Conservation (phyloP, 2,329 filamentous ascomycete species). For the Nigrograna mackinnonii region DNA sequence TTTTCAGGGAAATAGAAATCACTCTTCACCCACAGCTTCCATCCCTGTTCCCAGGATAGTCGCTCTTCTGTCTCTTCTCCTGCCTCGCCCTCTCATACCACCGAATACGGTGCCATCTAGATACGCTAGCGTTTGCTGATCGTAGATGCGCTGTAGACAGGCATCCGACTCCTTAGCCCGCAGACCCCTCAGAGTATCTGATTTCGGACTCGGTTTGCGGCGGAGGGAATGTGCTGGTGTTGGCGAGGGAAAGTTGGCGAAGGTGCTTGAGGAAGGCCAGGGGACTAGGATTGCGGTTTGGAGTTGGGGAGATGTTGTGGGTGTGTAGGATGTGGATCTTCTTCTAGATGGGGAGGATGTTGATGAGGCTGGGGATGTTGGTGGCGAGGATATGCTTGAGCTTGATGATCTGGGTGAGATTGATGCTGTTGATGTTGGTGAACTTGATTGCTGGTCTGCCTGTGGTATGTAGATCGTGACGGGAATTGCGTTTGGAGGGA, state of each 20-base stretch:
- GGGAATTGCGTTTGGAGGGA: background rate
- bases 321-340: too few relatives aligned
- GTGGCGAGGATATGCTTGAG: too few relatives aligned
- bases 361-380: too few relatives aligned
- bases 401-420: too few relatives aligned
- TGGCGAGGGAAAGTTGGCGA: background rate
- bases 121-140: constrained; percentile 32
- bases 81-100: background rate
- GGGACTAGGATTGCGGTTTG: too few relatives aligned
- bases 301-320: background rate
- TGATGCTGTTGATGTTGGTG: too few relatives aligned
- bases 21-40: too few relatives aligned
- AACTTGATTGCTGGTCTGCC: too few relatives aligned
- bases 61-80: background rate
- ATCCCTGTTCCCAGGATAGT: too few relatives aligned
- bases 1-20: too few relatives aligned
- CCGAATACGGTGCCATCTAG: constrained; percentile 27
- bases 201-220: background rate
- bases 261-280: background rate
- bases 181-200: constrained; percentile 13
- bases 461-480: too few relatives aligned
- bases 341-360: too few relatives aligned
- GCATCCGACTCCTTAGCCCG: constrained; percentile 38
- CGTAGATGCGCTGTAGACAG: constrained; percentile 33
- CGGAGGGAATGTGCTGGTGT: background rate